Percentiles rank a stretch among this genome's conserved stretches.
phyloP scores from a whole-genome alignment of 352 stramenopile genomes.

The Phytophthora vignae region DNA sequence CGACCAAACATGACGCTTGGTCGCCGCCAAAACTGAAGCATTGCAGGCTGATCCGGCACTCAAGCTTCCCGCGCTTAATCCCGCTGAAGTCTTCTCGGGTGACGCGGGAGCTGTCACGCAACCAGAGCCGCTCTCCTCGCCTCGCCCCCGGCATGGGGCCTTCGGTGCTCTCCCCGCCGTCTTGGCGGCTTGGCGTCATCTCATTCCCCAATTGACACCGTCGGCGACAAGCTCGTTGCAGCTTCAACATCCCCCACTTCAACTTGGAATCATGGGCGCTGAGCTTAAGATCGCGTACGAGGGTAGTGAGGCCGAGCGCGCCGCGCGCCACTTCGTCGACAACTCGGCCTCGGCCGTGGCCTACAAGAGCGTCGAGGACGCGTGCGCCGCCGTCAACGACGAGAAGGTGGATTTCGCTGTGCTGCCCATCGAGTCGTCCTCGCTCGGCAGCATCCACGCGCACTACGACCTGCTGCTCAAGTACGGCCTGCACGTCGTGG shows the following conservation, averaged over 20 bases:
- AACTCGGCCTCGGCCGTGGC: slow-evolving; percentile 44
- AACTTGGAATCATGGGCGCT: slow-evolving; percentile 29
- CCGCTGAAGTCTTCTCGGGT: not conserved
- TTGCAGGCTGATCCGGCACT: not conserved
- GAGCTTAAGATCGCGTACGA: slow-evolving; percentile 94
- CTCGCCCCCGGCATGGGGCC: not conserved
- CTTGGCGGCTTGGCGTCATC: slow-evolving; percentile 1
- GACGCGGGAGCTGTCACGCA: slow-evolving; percentile 8
- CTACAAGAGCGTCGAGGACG: slow-evolving; percentile 42
- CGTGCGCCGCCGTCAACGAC: slow-evolving; percentile 64
- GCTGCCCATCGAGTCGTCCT: slow-evolving; percentile 97
- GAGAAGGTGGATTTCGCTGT: slow-evolving; percentile 95
- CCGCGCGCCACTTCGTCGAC: slow-evolving; percentile 41
- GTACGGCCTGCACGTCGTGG: slow-evolving; percentile 73
- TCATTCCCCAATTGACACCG: slow-evolving; percentile 32
- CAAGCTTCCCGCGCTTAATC: not conserved
- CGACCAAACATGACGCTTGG: slow-evolving; percentile 31
- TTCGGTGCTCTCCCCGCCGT: not conserved
- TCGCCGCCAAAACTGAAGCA: slow-evolving; percentile 24
- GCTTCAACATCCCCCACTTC: slow-evolving; percentile 16
- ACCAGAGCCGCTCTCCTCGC: not conserved
- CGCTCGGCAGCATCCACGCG: slow-evolving; percentile 96
- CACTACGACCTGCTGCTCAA: slow-evolving; percentile 94
- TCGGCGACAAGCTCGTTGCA: slow-evolving; percentile 14
- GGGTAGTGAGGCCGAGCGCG: slow-evolving; percentile 93